Evolutionary conservation across 306 rosid species (phyloP).

Genomic region (Begonia masoniana): DNA sequence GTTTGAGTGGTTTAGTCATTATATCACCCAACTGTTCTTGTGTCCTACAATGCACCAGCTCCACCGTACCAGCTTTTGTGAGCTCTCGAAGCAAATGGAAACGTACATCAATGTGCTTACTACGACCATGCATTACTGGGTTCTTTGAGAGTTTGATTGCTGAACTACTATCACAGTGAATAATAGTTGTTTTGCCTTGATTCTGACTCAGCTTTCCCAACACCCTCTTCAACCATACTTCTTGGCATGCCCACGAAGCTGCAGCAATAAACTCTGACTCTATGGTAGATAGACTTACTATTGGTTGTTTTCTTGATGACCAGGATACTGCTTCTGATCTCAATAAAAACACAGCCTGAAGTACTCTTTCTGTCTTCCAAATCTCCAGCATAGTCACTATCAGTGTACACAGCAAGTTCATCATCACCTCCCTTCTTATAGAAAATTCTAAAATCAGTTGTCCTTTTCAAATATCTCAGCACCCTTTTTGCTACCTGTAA

Average conservation of each 20-base stretch:
- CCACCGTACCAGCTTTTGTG: too few relatives aligned
- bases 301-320: not conserved
- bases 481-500: not conserved
- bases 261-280: not conserved
- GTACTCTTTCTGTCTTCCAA: not conserved
- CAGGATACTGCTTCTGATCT: not conserved
- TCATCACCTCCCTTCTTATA: not conserved
- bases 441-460: not conserved
- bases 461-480: not conserved
- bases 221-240: not conserved
- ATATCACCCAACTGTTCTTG: too few relatives aligned
- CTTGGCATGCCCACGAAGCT: not conserved
- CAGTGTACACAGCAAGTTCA: not conserved
- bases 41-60: too few relatives aligned
- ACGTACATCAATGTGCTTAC: too few relatives aligned
- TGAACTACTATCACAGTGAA: too few relatives aligned
- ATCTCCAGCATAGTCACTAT: not conserved
- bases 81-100: too few relatives aligned
- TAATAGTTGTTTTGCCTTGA: too few relatives aligned
- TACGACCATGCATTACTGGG: too few relatives aligned
- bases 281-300: not conserved
- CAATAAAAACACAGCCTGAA: not conserved
- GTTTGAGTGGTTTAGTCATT: too few relatives aligned
- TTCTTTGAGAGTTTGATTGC: too few relatives aligned
- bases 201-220: not conserved